A percentile compares a stretch with the other conserved stretches of the same genome.
These are phyloP conservation scores for Sinapis alba DNA, from an alignment of 441 rosid species.

Conservation along the genomic window DNA sequence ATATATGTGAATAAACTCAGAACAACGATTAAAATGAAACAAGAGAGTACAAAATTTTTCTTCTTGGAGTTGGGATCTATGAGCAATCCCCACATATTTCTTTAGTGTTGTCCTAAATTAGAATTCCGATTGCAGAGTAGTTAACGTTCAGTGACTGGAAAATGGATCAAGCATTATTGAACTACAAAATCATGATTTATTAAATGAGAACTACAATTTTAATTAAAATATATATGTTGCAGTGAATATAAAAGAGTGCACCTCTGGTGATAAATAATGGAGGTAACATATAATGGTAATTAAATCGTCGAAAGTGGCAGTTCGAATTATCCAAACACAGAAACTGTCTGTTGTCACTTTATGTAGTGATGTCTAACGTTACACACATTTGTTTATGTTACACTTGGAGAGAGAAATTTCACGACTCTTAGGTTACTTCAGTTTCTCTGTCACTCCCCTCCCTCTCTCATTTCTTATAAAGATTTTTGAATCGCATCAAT, in stretches of 20 bases:
- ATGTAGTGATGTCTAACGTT: slow-evolving; percentile 41
- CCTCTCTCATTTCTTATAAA: not conserved
- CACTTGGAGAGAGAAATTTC: slow-evolving; percentile 38
- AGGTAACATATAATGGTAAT: slow-evolving; percentile 29
- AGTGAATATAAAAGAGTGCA: slow-evolving; percentile 7
- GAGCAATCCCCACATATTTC: not conserved
- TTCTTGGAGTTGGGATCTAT: not conserved
- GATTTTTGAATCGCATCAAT: not conserved
- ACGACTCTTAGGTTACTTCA: slow-evolving; percentile 41
- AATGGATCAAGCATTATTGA: not conserved
- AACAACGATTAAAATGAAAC: too few species aligned
- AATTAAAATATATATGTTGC: not conserved
- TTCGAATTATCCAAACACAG: slow-evolving; percentile 40
- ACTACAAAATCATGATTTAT: not conserved
- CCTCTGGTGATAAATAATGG: slow-evolving; percentile 22
- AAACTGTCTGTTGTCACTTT: slow-evolving; percentile 43
- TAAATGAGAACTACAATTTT: not conserved
- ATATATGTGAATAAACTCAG: too few species aligned
- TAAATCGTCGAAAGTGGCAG: slow-evolving; percentile 40
- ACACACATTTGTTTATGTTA: slow-evolving; percentile 39
- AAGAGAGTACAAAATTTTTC: too few species aligned
- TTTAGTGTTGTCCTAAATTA: not conserved
- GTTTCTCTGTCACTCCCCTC: slow-evolving; percentile 24
- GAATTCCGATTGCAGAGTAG: not conserved
- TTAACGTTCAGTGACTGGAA: not conserved